These are phyloP conservation scores for Hymenotorrendiella dingleyae DNA, from an alignment of 2,329 filamentous ascomycete species.

Conservation along the genomic window DNA sequence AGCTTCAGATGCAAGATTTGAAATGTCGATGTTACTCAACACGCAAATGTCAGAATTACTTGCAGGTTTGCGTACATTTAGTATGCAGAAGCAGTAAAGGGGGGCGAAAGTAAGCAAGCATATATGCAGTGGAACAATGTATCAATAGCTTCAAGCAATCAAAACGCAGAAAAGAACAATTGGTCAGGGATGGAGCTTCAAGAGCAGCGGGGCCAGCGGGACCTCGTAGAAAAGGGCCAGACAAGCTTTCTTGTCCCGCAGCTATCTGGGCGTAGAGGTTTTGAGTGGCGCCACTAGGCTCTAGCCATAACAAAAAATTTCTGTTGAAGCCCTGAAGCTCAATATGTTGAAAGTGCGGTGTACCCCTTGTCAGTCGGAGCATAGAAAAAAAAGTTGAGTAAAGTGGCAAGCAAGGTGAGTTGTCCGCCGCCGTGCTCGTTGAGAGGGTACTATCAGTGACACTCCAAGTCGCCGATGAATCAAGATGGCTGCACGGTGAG, in stretches of 20 bases:
- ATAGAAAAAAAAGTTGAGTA: not conserved
- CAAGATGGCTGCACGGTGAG: too few species aligned
- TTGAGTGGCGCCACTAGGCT: constrained; percentile 1
- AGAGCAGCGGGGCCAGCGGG: not conserved
- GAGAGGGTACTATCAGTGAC: not conserved
- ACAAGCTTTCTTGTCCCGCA: constrained; percentile 11
- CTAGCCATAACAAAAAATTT: not conserved
- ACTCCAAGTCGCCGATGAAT: too few species aligned
- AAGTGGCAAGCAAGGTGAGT: not conserved
- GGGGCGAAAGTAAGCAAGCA: too few species aligned
- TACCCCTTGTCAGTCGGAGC: not conserved
- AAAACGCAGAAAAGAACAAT: not conserved
- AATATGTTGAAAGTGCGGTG: not conserved
- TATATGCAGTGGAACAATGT: too few species aligned
- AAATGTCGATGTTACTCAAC: too few species aligned
- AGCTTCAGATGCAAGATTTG: too few species aligned
- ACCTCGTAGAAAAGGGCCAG: not conserved
- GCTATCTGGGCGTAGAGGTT: constrained; percentile 5
- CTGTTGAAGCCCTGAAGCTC: too few species aligned
- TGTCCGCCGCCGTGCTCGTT: not conserved
- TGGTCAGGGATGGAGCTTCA: not conserved
- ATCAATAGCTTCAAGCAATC: too few species aligned
- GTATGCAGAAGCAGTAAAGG: too few species aligned
- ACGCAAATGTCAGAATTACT: too few species aligned
- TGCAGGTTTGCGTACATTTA: too few species aligned